phyloP scores from a whole-genome alignment of 208 protist species.

The Trypanosoma scelopori region DNA sequence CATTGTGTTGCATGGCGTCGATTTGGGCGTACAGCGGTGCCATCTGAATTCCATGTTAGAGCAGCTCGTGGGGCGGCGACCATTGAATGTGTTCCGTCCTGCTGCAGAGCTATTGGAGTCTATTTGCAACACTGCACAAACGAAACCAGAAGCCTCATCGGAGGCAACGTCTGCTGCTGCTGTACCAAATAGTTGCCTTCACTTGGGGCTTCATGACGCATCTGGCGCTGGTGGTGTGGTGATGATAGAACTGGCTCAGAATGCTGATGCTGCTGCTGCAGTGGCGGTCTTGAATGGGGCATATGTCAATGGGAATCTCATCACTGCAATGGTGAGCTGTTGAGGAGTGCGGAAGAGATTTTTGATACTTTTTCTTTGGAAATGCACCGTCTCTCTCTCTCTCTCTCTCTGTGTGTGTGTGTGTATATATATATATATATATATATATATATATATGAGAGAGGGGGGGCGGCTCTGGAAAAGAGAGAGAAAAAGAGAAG shows the following conservation, averaged over 20 bases:
- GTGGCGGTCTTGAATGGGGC: constrained; percentile 59
- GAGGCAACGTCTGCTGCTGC: neutral
- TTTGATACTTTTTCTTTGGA: constrained; percentile 1
- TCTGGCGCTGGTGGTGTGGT: constrained; percentile 64
- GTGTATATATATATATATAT: too few species aligned
- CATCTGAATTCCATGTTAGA: constrained; percentile 58
- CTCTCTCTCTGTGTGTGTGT: too few species aligned
- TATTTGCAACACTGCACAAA: neutral
- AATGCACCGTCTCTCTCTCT: too few species aligned
- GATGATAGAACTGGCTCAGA: constrained; percentile 48
- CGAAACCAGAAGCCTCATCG: neutral
- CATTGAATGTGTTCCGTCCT: constrained; percentile 55
- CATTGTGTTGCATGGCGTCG: constrained; percentile 66
- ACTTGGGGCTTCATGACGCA: constrained; percentile 52
- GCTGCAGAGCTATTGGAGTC: constrained; percentile 38
- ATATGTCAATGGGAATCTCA: constrained; percentile 63
- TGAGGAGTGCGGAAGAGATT: constrained; percentile 3
- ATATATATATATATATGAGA: too few species aligned
- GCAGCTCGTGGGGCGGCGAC: constrained; percentile 51
- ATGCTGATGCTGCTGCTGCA: constrained; percentile 31
- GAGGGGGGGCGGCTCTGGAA: too few species aligned
- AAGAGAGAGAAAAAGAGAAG: too few species aligned
- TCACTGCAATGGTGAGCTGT: constrained; percentile 48
- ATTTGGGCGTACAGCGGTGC: constrained; percentile 43
- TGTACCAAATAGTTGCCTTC: constrained; percentile 1